A percentile compares a stretch with the other conserved stretches of the same genome.
phyloP scores from a whole-genome alignment of 768 basidiomycete genomes.

The Trametes punicea region DNA sequence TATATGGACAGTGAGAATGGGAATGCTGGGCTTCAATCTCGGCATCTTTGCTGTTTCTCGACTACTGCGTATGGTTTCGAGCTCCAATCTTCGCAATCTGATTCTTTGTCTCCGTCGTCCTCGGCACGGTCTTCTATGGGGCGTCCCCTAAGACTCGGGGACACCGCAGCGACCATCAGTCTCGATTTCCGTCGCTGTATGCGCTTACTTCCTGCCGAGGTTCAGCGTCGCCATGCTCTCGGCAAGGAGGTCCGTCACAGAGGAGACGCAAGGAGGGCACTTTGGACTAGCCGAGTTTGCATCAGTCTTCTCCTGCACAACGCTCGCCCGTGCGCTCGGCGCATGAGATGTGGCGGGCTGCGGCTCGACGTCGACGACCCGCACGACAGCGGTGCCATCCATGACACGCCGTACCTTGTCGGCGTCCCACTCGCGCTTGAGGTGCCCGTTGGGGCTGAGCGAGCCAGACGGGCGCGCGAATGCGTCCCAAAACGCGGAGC shows the following conservation, averaged over 20 bases:
- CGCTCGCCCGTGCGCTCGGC: background rate
- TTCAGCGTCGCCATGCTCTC: constrained; percentile 69
- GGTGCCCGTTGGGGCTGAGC: constrained; percentile 19
- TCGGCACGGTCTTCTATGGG: background rate
- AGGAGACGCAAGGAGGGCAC: constrained; percentile 5
- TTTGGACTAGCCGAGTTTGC: background rate
- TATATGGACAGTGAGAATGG: constrained; percentile 9
- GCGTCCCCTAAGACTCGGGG: background rate
- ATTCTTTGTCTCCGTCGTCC: background rate
- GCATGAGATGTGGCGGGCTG: background rate
- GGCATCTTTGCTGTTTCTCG: background rate
- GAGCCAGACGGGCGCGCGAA: constrained; percentile 47
- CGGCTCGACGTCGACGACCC: constrained; percentile 72
- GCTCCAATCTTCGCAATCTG: background rate
- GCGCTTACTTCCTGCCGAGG: constrained; percentile 43
- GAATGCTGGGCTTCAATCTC: background rate
- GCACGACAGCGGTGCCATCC: constrained; percentile 78
- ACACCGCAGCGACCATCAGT: background rate
- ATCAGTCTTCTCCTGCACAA: background rate
- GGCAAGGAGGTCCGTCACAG: constrained; percentile 48
- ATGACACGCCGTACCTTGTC: constrained; percentile 81
- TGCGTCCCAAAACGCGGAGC: constrained; percentile 84
- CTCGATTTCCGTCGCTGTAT: background rate
- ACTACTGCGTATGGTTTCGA: background rate
- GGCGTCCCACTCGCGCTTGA: constrained; percentile 43